Evolutionary conservation across 169 alveolate species (phyloP), one percentile per base, ranked within the genome.

Genomic region (Eimeria acervulina): DNA sequence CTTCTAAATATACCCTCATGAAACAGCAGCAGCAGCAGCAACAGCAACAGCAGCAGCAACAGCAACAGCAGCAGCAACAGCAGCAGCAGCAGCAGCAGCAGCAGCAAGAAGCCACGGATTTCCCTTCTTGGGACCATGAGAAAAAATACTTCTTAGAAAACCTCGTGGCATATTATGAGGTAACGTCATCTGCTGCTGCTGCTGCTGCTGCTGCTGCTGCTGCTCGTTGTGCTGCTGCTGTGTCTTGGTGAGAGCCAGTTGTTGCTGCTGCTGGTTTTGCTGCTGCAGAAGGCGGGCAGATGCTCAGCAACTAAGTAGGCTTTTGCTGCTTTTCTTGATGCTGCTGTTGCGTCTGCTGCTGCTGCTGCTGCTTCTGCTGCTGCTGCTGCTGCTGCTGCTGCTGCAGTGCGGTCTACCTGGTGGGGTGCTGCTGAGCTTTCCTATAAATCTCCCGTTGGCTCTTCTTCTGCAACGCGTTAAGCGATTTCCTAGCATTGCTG

Each of bases 61-160:
- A 52, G 66, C 66, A 52, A 19, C 66, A 52, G 66, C 66, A 52
- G 66, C 66, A 52, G 66, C 66, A 52, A 19, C 66, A 52, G 66
- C 66, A 52, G 66, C 66, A 52, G 66, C 66, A 10, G 66, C 10
- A 19, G 66, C 10, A 13, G 66, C 26, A 52, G 66, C 38, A 23
- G 33, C 38, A 68, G 80, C 38, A 33, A 21, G 80, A 17, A 17
- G 80, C 80, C 80, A 68, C 80, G n/a, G 80, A 68, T 23, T 68
- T 68, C n/a, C 80, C 80, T 68, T 68, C 80, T 23, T 68, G 80
- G 80, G 80, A 68, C 33, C 80, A 68, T 68, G 80, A 68, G n/a
- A 68, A 68, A 33, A 68, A 68, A 68, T 68, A 68, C n/a, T 12
- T 68, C 13, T 21, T 68, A 68, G 80, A 68, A n/a, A n/a, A 68